Percentiles rank a stretch among this genome's conserved stretches.
These are phyloP conservation scores for Benincasa hispida DNA, from an alignment of 306 rosid species.

Conservation along the genomic window DNA sequence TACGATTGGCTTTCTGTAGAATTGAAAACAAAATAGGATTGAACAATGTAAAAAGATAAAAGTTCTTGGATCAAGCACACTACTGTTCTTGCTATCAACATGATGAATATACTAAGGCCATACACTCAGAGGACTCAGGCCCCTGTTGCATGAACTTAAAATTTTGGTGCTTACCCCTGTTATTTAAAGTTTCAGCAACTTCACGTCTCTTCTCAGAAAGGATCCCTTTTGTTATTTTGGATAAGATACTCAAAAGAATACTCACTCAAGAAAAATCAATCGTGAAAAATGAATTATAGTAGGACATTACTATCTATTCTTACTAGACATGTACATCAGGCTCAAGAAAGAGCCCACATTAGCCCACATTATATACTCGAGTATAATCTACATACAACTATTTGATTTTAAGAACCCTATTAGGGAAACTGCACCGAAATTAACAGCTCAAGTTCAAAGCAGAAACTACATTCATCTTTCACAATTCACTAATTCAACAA, in stretches of 20 bases:
- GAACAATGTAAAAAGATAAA: not conserved
- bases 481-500: not conserved
- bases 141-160: not conserved
- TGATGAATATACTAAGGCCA: not conserved
- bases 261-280: not conserved
- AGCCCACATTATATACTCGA: not conserved
- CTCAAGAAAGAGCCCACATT: not conserved
- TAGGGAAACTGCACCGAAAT: not conserved
- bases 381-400: not conserved
- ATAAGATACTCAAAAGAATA: not conserved
- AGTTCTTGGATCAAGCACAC: not conserved
- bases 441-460: not conserved
- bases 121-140: not conserved
- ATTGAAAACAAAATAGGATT: not conserved
- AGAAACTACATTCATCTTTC: not conserved
- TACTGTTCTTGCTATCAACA: not conserved
- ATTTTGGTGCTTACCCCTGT: not conserved
- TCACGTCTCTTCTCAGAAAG: not conserved
- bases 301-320: not conserved
- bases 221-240: not conserved
- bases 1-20: slow-evolving; percentile 78
- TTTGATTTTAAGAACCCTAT: not conserved
- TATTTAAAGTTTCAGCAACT: not conserved
- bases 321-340: not conserved
- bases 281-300: not conserved